Evolutionary conservation across 169 alveolate genomes (phyloP), one percentile per base, ranked within the genome.

Genomic region (Eimeria mitis): DNA sequence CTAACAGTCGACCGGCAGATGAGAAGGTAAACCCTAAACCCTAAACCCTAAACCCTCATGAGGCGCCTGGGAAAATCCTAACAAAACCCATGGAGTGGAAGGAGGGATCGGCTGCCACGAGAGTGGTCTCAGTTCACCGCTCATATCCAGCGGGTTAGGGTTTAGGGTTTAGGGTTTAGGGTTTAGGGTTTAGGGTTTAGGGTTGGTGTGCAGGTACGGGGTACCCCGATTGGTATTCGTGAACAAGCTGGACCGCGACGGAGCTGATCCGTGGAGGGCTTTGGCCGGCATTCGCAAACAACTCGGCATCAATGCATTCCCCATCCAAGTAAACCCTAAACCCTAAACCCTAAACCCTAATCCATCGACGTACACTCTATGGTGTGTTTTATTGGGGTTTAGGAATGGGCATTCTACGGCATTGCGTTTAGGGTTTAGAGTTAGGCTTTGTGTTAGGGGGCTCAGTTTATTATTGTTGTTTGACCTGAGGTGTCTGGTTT

Each of bases 1-100:
- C 97, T 99, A 76, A 99, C 99, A 49, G 99, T 99, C 19, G 99
- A 98, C 97, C 97, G 99, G 96, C 99, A 99, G 97, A 99, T 99
- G 99, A 98, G 97, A 94, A 97, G 99, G 97, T 97, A 91, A 40
- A 31, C 49, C 76, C 79, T 70, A 70, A 34, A 37, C 79, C 79
- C 52, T 19, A 19, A 31, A 31, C 37, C 79, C 23, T n/a, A n/a
- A n/a, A n/a, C n/a, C n/a, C n/a, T n/a, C n/a, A n/a, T n/a, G n/a
- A n/a, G 52, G 19, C 37, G 79, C 21, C 28, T 23, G 70, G 21
- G 59, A 59, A 23, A n/a, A n/a, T 16, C 1, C n/a, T 6, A 59
- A 0, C 70, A 59, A 59, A 23, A 14, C 28, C 31, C 9, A 13
- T 5, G 21, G 8, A 2, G n/a, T n/a, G 68, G 31, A 59, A 59